These are phyloP conservation scores for Solanum okadae DNA, from an alignment of 257 asterid genomes.

Conservation along the genomic window DNA sequence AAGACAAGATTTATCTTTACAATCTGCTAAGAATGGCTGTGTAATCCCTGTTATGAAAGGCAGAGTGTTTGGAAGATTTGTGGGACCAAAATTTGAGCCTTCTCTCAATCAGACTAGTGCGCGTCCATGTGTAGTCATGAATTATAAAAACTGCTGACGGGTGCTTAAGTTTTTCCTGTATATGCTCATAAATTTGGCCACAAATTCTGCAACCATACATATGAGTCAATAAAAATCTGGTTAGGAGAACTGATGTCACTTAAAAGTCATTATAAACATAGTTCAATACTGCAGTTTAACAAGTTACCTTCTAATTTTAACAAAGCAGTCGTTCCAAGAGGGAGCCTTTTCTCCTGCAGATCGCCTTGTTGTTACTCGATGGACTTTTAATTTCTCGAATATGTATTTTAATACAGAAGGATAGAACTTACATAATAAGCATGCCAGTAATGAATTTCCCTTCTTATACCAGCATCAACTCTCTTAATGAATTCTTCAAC, in stretches of 20 bases:
- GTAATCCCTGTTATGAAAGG: background rate
- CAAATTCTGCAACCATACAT: conserved; percentile 46
- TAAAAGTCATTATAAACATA: background rate
- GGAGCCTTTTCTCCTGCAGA: conserved; percentile 81
- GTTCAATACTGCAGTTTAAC: background rate
- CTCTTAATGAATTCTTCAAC: conserved; percentile 54
- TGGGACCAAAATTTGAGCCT: background rate
- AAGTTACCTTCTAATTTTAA: conserved; percentile 53
- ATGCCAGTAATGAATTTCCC: conserved; percentile 79
- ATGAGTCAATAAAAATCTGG: background rate
- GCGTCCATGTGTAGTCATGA: background rate
- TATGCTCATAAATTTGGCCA: conserved; percentile 75
- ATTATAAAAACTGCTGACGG: conserved; percentile 21
- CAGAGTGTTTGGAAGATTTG: background rate
- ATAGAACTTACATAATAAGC: conserved; percentile 67
- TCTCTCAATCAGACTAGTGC: background rate
- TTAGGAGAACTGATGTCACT: background rate
- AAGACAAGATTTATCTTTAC: background rate
- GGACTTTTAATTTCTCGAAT: background rate
- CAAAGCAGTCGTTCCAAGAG: conserved; percentile 57
- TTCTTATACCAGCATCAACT: conserved; percentile 36
- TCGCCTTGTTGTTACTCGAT: background rate
- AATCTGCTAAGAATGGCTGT: background rate
- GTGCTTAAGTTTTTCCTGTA: conserved; percentile 37
- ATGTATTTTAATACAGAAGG: background rate